phyloP scores from a whole-genome alignment of 805 yeast genomes.

The Nakazawaea sp. region DNA sequence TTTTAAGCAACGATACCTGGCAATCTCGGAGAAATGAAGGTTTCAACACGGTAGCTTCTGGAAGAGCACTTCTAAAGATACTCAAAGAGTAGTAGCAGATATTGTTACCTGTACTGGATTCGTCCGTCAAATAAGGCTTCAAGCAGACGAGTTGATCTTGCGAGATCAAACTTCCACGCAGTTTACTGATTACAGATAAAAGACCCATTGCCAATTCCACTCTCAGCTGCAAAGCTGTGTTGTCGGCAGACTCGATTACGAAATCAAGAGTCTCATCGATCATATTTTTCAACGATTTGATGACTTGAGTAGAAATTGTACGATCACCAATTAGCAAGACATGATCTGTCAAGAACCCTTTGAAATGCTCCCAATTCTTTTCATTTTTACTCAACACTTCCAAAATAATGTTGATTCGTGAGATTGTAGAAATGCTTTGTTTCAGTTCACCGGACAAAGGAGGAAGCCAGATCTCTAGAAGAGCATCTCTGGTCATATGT shows the following conservation, averaged over 20 bases:
- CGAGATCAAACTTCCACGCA: conserved; percentile 44
- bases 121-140: conserved; percentile 58
- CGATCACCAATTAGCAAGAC: conserved; percentile 27
- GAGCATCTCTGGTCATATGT: conserved; percentile 30
- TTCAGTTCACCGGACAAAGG: conserved; percentile 15
- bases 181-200: conserved; percentile 48
- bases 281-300: conserved; percentile 19
- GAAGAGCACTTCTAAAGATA: conserved; percentile 45
- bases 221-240: conserved; percentile 15
- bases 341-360: conserved; percentile 37
- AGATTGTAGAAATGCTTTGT: conserved; percentile 2
- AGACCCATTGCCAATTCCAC: conserved; percentile 37
- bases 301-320: conserved; percentile 10
- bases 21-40: conserved; percentile 42
- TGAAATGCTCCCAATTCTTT: conserved; percentile 36
- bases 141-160: conserved; percentile 63
- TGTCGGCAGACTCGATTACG: conserved; percentile 28
- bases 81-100: conserved; percentile 44
- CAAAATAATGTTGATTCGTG: conserved; percentile 27
- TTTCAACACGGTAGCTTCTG: conserved; percentile 36
- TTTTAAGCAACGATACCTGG: conserved; percentile 43
- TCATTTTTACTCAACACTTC: conserved; percentile 29
- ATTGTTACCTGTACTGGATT: conserved; percentile 29
- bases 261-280: conserved; percentile 29
- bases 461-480: conserved; percentile 36